Evolutionary conservation across 2,329 filamentous ascomycete species (phyloP).

Genomic region (Ceratocystis cubensis): DNA sequence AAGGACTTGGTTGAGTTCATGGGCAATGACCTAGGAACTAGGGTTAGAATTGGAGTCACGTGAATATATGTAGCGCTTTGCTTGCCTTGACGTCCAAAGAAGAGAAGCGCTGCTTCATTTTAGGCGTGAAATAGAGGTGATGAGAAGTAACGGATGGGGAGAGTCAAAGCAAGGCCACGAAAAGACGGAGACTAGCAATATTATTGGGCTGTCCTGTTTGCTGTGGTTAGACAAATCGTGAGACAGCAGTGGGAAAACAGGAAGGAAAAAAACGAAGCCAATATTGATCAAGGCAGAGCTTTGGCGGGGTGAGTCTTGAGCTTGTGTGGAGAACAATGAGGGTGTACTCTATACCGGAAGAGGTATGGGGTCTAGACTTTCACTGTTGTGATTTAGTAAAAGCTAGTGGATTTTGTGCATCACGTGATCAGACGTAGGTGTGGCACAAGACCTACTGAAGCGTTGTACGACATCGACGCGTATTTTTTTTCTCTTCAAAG

Average conservation of each 20-base stretch:
- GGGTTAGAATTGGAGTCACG: slow-evolving; percentile 11
- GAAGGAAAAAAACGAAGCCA: background rate
- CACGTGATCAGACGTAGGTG: too few relatives aligned
- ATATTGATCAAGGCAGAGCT: background rate
- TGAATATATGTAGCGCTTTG: background rate
- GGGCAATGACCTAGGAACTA: slow-evolving; percentile 63
- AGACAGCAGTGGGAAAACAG: background rate
- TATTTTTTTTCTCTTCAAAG: too few relatives aligned
- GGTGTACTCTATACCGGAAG: background rate
- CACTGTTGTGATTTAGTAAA: background rate
- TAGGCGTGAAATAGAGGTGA: slow-evolving; percentile 22
- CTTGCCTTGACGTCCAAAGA: slow-evolving; percentile 62
- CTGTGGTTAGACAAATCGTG: background rate
- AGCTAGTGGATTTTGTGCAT: too few relatives aligned
- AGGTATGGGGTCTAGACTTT: too few relatives aligned
- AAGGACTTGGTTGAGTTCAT: slow-evolving; percentile 72
- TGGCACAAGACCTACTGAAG: too few relatives aligned
- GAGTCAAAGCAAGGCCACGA: background rate
- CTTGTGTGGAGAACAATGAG: background rate
- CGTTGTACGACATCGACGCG: too few relatives aligned
- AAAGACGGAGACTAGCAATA: background rate
- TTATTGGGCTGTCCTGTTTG: too few relatives aligned
- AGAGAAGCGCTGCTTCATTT: slow-evolving; percentile 69
- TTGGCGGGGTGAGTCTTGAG: background rate
- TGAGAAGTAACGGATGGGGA: background rate